Conservation (phyloP, 495 filamentous ascomycete species). For the Pseudoneurospora amorphoporcata region DNA sequence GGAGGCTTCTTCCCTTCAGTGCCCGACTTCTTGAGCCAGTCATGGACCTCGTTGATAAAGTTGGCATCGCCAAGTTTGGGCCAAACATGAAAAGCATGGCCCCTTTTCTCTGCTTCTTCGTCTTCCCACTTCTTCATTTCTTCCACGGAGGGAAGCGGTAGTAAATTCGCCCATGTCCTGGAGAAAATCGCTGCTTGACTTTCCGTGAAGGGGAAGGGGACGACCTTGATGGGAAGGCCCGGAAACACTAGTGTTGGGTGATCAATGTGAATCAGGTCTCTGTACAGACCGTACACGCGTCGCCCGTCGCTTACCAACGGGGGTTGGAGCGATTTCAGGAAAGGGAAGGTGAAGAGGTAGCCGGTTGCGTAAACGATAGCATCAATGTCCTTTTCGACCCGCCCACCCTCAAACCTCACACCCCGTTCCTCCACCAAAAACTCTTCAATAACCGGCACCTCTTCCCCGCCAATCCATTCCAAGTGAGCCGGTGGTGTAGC, state of each 20-base stretch:
- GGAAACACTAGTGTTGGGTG: conserved; percentile 74
- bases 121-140: conserved; percentile 57
- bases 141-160: conserved; percentile 47
- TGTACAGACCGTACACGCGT: conserved; percentile 57
- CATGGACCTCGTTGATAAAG: conserved; percentile 64
- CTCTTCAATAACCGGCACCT: conserved; percentile 31
- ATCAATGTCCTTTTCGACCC: conserved; percentile 50
- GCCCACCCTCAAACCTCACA: conserved; percentile 29
- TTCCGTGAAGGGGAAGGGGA: conserved; percentile 74
- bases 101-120: conserved; percentile 19
- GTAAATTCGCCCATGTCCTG: conserved; percentile 58
- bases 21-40: conserved; percentile 44
- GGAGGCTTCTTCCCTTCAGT: conserved; percentile 49
- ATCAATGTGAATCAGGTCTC: conserved; percentile 65
- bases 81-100: conserved; percentile 47
- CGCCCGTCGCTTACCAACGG: conserved; percentile 55
- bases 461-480: conserved; percentile 20
- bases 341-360: conserved; percentile 63
- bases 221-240: conserved; percentile 63
- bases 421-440: conserved; percentile 28
- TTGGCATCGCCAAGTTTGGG: conserved; percentile 56
- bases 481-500: conserved; percentile 21
- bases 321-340: conserved; percentile 48
- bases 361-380: conserved; percentile 64
- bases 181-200: conserved; percentile 70